Conservation (phyloP, 2,329 filamentous ascomycete species). For the Tolypocladium ovalisporum region DNA sequence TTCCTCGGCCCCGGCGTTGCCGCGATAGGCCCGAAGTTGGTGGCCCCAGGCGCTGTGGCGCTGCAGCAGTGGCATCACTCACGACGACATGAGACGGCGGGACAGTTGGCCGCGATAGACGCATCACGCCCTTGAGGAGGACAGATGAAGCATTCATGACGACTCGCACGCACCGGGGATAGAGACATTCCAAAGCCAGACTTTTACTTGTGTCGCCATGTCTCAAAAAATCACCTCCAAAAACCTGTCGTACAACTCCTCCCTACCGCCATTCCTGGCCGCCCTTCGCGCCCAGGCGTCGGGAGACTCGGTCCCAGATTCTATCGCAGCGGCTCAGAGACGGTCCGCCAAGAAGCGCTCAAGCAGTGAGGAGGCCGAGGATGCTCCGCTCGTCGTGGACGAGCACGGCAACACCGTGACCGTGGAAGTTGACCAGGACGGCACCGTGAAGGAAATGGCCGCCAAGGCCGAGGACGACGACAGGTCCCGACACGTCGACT, state of each 20-base stretch:
- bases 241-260: conserved; percentile 54
- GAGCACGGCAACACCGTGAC: conserved; percentile 56
- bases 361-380: conserved; percentile 61
- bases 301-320: conserved; percentile 38
- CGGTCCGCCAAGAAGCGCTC: conserved; percentile 43
- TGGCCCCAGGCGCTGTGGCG: background rate
- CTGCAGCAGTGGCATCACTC: too few relatives aligned
- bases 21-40: background rate
- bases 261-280: conserved; percentile 50
- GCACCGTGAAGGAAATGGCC: conserved; percentile 19
- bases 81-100: background rate
- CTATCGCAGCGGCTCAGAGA: conserved; percentile 36
- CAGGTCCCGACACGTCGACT: conserved; percentile 15
- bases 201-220: conserved; percentile 19
- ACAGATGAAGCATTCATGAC: background rate
- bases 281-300: conserved; percentile 42
- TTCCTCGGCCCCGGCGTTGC: background rate
- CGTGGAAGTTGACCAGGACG: conserved; percentile 34
- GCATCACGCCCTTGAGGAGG: background rate
- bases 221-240: conserved; percentile 57
- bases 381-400: conserved; percentile 64
- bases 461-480: conserved; percentile 11
- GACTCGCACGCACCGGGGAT: background rate
- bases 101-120: background rate
- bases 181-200: background rate